Evolutionary conservation across 805 yeast species (phyloP).

Genomic region (Sugiyamaella chiloensis): DNA sequence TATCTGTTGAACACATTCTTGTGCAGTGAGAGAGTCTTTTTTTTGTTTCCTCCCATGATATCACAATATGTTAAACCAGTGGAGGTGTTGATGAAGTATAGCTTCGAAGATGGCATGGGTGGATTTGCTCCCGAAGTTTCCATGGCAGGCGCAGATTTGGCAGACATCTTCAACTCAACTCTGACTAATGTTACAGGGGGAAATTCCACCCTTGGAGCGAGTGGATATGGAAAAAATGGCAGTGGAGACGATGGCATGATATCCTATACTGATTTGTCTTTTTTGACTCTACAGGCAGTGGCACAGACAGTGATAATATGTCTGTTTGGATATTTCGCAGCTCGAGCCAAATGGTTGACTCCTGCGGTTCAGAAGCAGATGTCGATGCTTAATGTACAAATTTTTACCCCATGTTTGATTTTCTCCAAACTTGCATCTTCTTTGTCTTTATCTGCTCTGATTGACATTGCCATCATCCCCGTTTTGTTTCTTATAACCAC

Average conservation of each 20-base stretch:
- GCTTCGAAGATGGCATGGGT: not conserved
- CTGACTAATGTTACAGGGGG: no score
- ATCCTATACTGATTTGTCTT: conserved; percentile 40
- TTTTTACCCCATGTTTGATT: conserved; percentile 93
- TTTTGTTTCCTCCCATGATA: no score
- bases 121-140: not conserved
- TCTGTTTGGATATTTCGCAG: conserved; percentile 81
- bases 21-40: no score
- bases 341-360: conserved; percentile 65
- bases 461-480: conserved; percentile 83
- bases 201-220: not conserved
- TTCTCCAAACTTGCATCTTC: conserved; percentile 72
- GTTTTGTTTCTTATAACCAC: conserved; percentile 81
- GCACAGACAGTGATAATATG: conserved; percentile 85
- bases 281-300: conserved; percentile 86
- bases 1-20: no score
- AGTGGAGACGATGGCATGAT: not conserved
- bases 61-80: not conserved
- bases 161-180: not conserved
- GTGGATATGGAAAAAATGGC: no score
- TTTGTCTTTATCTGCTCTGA: conserved; percentile 68
- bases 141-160: not conserved
- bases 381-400: conserved; percentile 76
- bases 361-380: conserved; percentile 74
- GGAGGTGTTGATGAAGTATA: not conserved